A percentile compares a stretch with the other conserved stretches of the same genome.
phyloP scores from a whole-genome alignment of 2,329 filamentous ascomycete species.

The Intubia oerlemansii region DNA sequence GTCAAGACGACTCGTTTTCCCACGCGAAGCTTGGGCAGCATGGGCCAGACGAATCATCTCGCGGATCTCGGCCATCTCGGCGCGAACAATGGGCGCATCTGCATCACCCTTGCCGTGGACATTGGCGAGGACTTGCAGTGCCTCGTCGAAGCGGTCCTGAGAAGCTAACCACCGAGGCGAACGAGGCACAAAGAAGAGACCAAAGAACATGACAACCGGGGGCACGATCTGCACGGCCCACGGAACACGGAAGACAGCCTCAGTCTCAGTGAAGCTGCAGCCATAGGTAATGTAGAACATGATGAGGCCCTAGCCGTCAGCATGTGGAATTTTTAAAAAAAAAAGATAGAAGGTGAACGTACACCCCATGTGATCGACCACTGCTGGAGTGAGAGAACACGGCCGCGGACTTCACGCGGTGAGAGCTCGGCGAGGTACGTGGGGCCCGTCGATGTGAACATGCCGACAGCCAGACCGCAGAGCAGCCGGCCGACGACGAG shows the following conservation, averaged over 20 bases:
- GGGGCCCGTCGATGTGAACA: constrained; percentile 48
- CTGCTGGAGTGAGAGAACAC: constrained; percentile 43
- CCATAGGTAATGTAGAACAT: constrained; percentile 37
- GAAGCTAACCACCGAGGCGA: constrained; percentile 59
- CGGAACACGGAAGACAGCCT: constrained; percentile 34
- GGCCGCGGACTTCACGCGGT: constrained; percentile 32
- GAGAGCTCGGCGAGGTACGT: constrained; percentile 50
- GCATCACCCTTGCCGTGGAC: constrained; percentile 36
- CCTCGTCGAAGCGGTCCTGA: constrained; percentile 46
- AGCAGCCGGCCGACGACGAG: constrained; percentile 50
- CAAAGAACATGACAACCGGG: constrained; percentile 26
- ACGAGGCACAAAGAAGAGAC: constrained; percentile 38
- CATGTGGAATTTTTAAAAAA: not conserved
- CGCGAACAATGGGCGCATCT: constrained; percentile 36
- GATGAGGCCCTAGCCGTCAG: constrained; percentile 35
- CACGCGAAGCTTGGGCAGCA: no score
- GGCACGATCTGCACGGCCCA: constrained; percentile 40
- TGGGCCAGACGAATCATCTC: no score
- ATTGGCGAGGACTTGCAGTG: constrained; percentile 32
- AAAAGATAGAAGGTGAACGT: not conserved
- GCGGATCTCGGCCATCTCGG: constrained; percentile 41
- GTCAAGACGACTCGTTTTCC: not conserved
- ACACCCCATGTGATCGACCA: constrained; percentile 41
- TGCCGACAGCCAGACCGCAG: constrained; percentile 53
- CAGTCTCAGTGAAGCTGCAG: constrained; percentile 27